Evolutionary conservation across 495 filamentous ascomycete genomes (phyloP), one percentile per base, ranked within the genome.

Genomic region (Alectoria sarmentosa): DNA sequence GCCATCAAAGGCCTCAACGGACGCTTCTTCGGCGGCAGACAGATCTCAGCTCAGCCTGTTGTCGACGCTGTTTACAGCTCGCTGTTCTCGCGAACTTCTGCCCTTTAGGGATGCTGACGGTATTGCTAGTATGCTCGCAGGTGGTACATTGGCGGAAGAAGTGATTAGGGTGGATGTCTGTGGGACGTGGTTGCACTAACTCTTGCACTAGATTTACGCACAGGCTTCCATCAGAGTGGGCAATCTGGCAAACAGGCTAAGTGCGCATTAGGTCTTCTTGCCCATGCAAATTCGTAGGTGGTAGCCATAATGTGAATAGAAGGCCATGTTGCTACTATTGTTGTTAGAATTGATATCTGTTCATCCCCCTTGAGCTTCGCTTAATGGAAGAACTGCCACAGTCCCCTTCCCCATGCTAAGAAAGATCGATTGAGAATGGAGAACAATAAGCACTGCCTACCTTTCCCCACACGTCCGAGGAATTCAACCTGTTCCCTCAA

Each of bases 31-130:
- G 92, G 89, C 64, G 91, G 90, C 63, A 83, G 83, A 64, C 89
- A 90, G 77, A 96, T 98, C 76, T 90, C 85, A 71, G 95, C 93
- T 69, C 88, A 91, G 69, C 94, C 91, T 72, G 91, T 99, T 79
- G 92, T 96, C 72, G 94, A 98, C 75, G 91, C 91, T 67, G 91
- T 99, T 75, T 99, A 99, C 85, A 92, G 90, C 84, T 93, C 89
- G 82, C 82, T 96, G 74, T 98, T 96, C 82, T 88, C 90, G 74
- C 86, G 91, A 73, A 91, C 88, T 66, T 90, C 89, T 76, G 88
- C 84, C 1, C 79, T 83, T 41, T 83, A 79, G 64, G 70, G 17
- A 19, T 34, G 52, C 52, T 55, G 52, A 55, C 52, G 52, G 23
- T 52, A 55, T 55, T n/a, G 28, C 28, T 55, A 55, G 52, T 55